These are phyloP conservation scores for Drosera spatulata DNA, from an alignment of 179 eudicot species.

Conservation along the genomic window DNA sequence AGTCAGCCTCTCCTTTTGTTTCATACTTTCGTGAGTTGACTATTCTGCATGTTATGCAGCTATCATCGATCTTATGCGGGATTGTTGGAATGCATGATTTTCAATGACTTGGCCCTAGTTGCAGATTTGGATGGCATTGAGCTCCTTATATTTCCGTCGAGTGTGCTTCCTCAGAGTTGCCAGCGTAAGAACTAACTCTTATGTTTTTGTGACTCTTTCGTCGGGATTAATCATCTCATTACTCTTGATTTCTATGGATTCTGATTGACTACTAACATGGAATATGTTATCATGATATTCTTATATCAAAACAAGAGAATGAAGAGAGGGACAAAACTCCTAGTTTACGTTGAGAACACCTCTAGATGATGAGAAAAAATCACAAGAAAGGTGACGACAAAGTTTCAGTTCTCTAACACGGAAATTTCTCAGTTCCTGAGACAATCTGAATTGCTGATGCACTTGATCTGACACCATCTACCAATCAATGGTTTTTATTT, in stretches of 20 bases:
- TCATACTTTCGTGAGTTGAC: background rate
- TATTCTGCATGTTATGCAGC: slow-evolving; percentile 16
- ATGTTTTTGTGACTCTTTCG: background rate
- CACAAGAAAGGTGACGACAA: too few species aligned
- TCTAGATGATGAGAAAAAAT: too few species aligned
- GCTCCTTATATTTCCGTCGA: slow-evolving; percentile 29
- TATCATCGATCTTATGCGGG: slow-evolving; percentile 17
- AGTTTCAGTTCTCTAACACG: too few species aligned
- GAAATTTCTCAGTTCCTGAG: too few species aligned
- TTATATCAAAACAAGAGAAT: background rate
- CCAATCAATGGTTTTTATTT: too few species aligned
- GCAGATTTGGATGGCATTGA: slow-evolving; percentile 24
- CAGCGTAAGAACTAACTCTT: slow-evolving; percentile 18
- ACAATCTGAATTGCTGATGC: too few species aligned
- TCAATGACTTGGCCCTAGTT: slow-evolving; percentile 26
- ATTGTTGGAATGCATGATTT: slow-evolving; percentile 25
- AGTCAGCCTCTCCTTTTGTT: background rate
- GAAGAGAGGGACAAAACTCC: background rate
- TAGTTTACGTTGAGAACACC: too few species aligned
- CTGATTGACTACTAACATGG: too few species aligned
- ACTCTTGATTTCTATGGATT: too few species aligned
- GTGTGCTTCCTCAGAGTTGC: slow-evolving; percentile 26
- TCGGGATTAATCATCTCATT: background rate
- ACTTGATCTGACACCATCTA: too few species aligned
- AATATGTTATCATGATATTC: background rate